A percentile compares a stretch with the other conserved stretches of the same genome.
These are phyloP conservation scores for Backusella circina DNA, from an alignment of 192 early-diverging fungal species.

Conservation along the genomic window DNA sequence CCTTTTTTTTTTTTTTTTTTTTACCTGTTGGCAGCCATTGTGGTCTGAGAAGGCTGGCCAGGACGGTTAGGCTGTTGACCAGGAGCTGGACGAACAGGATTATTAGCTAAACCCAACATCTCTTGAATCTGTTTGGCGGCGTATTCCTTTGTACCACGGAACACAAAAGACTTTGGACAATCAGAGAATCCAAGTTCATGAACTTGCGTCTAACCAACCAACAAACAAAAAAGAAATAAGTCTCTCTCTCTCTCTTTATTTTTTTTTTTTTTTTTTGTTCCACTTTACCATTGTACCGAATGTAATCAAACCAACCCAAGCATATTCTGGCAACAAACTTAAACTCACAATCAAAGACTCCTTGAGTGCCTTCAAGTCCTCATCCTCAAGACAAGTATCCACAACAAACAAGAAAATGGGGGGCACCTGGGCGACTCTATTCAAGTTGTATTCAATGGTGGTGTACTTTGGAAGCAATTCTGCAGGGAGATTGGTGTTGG, in stretches of 20 bases:
- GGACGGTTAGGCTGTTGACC: slow-evolving; percentile 30
- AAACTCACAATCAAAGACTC: slow-evolving; percentile 88
- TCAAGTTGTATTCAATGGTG: slow-evolving; percentile 94
- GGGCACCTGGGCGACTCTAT: slow-evolving; percentile 79
- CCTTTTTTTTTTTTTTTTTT: not conserved
- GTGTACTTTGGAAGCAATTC: slow-evolving; percentile 90
- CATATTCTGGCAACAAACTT: slow-evolving; percentile 84
- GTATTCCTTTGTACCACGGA: slow-evolving; percentile 98
- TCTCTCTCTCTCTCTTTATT: not conserved
- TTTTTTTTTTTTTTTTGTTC: not conserved
- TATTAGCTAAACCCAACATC: slow-evolving; percentile 84
- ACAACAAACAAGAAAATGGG: slow-evolving; percentile 97
- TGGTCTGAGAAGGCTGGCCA: slow-evolving; percentile 37
- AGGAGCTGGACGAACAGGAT: slow-evolving; percentile 27
- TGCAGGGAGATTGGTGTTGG: slow-evolving; percentile 84
- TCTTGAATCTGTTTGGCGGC: slow-evolving; percentile 92
- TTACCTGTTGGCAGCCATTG: slow-evolving; percentile 54
- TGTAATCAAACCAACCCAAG: slow-evolving; percentile 94
- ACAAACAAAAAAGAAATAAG: no score
- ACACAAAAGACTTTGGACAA: slow-evolving; percentile 97
- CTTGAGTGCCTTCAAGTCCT: slow-evolving; percentile 93
- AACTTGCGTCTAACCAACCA: slow-evolving; percentile 84
- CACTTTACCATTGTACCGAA: slow-evolving; percentile 92
- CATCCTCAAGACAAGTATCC: slow-evolving; percentile 96
- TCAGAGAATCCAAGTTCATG: slow-evolving; percentile 95